These are phyloP conservation scores for Parmelia sp. DNA, from an alignment of 495 filamentous ascomycete genomes.

Conservation along the genomic window DNA sequence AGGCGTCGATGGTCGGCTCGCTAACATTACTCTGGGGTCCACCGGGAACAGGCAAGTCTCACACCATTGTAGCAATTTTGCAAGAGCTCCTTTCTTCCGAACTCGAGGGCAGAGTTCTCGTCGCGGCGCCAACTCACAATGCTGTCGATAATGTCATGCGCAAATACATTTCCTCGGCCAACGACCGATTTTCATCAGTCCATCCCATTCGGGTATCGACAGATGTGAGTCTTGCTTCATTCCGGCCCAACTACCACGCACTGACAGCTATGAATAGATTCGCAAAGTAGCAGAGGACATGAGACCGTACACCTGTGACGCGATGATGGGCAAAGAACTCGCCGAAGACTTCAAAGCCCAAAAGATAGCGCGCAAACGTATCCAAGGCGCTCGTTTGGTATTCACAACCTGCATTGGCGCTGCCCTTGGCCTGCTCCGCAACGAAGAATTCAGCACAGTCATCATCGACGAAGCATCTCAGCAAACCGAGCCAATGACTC, in stretches of 20 bases:
- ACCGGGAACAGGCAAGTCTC: constrained; percentile 49
- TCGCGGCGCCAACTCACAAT: too few species aligned
- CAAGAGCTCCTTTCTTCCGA: constrained; percentile 29
- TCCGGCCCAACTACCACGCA: not conserved
- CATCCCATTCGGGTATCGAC: constrained; percentile 40
- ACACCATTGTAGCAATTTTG: constrained; percentile 44
- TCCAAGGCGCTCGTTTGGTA: constrained; percentile 36
- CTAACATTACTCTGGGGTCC: constrained; percentile 48
- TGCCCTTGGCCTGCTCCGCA: constrained; percentile 42
- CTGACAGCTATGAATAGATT: constrained; percentile 29
- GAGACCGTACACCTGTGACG: constrained; percentile 42
- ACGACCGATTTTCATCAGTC: constrained; percentile 19
- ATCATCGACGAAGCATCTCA: constrained; percentile 50
- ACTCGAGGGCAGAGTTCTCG: too few species aligned
- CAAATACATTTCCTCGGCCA: too few species aligned
- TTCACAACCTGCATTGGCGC: constrained; percentile 49
- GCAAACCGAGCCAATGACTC: constrained; percentile 43
- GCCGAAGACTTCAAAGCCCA: constrained; percentile 31
- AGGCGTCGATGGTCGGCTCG: constrained; percentile 31
- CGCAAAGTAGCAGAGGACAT: constrained; percentile 40
- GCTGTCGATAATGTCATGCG: too few species aligned
- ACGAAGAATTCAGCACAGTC: constrained; percentile 40
- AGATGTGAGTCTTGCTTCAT: constrained; percentile 33
- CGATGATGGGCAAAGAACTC: constrained; percentile 43
- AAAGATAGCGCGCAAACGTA: constrained; percentile 38